phyloP scores from a whole-genome alignment of 1,284 basidiomycete species.

The Ustilago vetiveriae region DNA sequence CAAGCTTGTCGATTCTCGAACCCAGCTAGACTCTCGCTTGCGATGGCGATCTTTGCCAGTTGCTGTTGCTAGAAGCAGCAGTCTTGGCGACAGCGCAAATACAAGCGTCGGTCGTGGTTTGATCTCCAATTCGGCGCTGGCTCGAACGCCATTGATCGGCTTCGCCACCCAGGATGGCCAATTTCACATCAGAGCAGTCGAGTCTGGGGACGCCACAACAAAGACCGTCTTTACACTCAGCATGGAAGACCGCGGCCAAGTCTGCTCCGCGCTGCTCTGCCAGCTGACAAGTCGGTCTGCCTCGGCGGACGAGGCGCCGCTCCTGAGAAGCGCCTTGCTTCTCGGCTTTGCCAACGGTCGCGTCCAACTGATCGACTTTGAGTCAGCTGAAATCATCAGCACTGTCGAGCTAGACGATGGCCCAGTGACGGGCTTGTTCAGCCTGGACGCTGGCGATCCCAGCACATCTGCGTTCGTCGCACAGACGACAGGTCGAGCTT shows the following conservation, averaged over 20 bases:
- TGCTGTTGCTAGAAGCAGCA: not conserved
- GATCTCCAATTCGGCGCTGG: not conserved
- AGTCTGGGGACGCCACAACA: conserved; percentile 11
- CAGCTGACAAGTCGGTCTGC: conserved; percentile 20
- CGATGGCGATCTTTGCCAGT: conserved; percentile 20
- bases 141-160: conserved; percentile 15
- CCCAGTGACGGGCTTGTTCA: conserved; percentile 14
- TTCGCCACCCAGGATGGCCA: conserved; percentile 28
- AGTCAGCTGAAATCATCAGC: conserved; percentile 25
- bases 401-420: conserved; percentile 42
- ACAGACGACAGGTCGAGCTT: conserved; percentile 27
- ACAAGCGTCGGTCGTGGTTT: conserved; percentile 1
- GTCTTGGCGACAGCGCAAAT: not conserved
- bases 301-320: conserved; percentile 22
- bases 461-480: conserved; percentile 25
- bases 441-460: conserved; percentile 23
- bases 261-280: conserved; percentile 38
- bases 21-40: conserved; percentile 30
- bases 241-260: conserved; percentile 19
- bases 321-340: conserved; percentile 26
- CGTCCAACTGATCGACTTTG: conserved; percentile 28
- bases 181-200: conserved; percentile 32
- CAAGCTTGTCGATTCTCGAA: conserved; percentile 9
- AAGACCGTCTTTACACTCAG: conserved; percentile 29
- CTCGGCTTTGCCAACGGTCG: conserved; percentile 42